phyloP scores from a whole-genome alignment of 495 filamentous ascomycete species.

The Aspergillus sclerotioniger region DNA sequence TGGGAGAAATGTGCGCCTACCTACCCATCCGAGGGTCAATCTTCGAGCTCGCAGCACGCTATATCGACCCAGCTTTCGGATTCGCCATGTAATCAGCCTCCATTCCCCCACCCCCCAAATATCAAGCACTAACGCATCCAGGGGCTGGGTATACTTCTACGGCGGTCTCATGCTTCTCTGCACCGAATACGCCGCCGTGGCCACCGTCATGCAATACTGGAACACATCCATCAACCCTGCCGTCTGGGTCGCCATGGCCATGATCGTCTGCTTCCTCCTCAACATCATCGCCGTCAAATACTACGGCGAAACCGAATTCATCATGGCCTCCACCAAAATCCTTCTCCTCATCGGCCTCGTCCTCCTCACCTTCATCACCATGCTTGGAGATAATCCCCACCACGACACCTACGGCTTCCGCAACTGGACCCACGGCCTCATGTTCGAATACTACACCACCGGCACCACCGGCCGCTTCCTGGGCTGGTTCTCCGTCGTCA shows the following conservation, averaged over 20 bases:
- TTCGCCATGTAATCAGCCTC: conserved; percentile 55
- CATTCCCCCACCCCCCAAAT: not conserved
- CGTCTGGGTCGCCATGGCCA: conserved; percentile 71
- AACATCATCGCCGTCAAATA: conserved; percentile 68
- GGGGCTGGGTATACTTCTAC: conserved; percentile 43
- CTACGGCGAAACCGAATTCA: conserved; percentile 74
- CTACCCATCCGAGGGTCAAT: conserved; percentile 72
- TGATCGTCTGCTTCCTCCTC: conserved; percentile 59
- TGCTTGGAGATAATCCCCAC: conserved; percentile 62
- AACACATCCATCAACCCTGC: conserved; percentile 45
- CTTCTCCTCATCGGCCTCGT: conserved; percentile 69
- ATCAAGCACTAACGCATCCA: conserved; percentile 20
- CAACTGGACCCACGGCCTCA: conserved; percentile 55
- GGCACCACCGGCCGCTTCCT: conserved; percentile 39
- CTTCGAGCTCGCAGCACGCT: conserved; percentile 67
- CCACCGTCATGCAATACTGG: conserved; percentile 73
- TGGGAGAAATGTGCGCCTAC: conserved; percentile 68
- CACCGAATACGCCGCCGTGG: conserved; percentile 66
- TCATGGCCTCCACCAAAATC: conserved; percentile 72
- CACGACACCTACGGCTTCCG: conserved; percentile 66
- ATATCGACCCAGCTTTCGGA: conserved; percentile 66
- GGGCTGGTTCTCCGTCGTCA: conserved; percentile 41
- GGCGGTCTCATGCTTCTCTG: conserved; percentile 49
- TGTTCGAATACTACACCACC: conserved; percentile 33
- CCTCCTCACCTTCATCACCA: conserved; percentile 66